Base-by-base conservation (phyloP, 495 filamentous ascomycete species). In the Cercophora samala region DNA sequence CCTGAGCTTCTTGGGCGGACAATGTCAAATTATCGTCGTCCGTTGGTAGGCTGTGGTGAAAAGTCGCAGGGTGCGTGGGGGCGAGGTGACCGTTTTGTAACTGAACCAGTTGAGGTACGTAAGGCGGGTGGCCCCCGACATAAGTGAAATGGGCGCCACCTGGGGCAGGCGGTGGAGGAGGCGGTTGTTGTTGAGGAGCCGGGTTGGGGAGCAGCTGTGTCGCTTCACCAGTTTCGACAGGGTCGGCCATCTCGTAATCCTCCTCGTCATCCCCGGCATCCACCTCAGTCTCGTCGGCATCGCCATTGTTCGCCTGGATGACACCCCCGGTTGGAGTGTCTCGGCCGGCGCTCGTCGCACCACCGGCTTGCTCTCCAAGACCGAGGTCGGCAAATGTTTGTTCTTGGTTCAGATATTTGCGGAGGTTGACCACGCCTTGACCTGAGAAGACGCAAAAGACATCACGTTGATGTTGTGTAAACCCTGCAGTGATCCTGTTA, bases 381-480 rank as follows among this genome's bases (percentile, higher is more conserved):
- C 63, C 68, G 21, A 70, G 17, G 21, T 69, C 70, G 24, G 72
- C 73, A 66, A 80, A 76, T 56, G 53, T 15, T 5, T 23, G 53
- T 15, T 56, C 53, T 22, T 56, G 53, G 69, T 96, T 97, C 37
- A 99, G 82, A 71, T 91, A 88, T 24, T 86, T 80, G 24, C 96
- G 92, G 4, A 99, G 85, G 59, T 84, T 83, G 37, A 81, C 81
- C 26, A 99, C 96, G 22, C 93, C 93, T 46, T 86, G 81, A 11
- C 96, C 95, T 19, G 93, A 97, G 77, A 98, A 99, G 54, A 99
- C 96, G 75, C 96, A 99, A 76, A 96, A 99, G 22, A 98, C 92
- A 9, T 91, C 88, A 64, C 95, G 88, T 75, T 99, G 95, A 72
- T 97, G 93, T 6, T 94, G 89, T 37, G 93, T 98, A 74, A 99